A percentile compares a stretch with the other conserved stretches of the same genome.
phyloP scores from a whole-genome alignment of 176 grass and related monocot species.

The Rhynchospora breviuscula region DNA sequence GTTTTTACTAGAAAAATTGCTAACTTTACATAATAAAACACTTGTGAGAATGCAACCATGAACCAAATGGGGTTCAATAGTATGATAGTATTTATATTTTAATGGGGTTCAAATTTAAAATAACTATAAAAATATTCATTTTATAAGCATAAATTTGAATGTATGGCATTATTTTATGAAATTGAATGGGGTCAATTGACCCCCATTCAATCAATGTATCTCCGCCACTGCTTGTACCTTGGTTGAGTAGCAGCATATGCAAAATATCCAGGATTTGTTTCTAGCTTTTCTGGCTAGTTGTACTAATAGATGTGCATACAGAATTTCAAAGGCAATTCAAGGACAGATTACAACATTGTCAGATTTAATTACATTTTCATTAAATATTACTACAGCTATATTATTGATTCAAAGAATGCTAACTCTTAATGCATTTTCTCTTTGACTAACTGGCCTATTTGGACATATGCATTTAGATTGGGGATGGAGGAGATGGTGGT shows the following conservation, averaged over 20 bases:
- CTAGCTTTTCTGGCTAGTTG: not conserved
- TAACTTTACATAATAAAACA: too few relatives aligned
- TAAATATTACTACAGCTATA: not conserved
- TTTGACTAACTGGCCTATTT: not conserved
- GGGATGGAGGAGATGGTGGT: slow-evolving; percentile 74
- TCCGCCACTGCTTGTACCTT: not conserved
- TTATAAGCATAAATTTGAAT: too few relatives aligned
- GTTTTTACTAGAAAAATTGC: too few relatives aligned
- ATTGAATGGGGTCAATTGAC: too few relatives aligned
- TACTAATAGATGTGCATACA: not conserved
- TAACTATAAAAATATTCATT: too few relatives aligned
- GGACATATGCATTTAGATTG: slow-evolving; percentile 41
- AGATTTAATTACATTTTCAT: not conserved
- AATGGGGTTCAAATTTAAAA: too few relatives aligned
- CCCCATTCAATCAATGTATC: too few relatives aligned
- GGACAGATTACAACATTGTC: not conserved
- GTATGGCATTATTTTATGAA: too few relatives aligned
- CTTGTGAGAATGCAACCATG: too few relatives aligned
- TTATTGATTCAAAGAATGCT: not conserved
- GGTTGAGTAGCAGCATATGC: not conserved
- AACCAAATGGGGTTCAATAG: too few relatives aligned
- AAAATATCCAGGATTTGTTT: not conserved
- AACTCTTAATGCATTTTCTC: not conserved
- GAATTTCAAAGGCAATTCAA: not conserved
- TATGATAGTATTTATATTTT: too few relatives aligned